Base-by-base conservation (phyloP, 345 rosid species). In the Erysimum cheiranthoides region DNA sequence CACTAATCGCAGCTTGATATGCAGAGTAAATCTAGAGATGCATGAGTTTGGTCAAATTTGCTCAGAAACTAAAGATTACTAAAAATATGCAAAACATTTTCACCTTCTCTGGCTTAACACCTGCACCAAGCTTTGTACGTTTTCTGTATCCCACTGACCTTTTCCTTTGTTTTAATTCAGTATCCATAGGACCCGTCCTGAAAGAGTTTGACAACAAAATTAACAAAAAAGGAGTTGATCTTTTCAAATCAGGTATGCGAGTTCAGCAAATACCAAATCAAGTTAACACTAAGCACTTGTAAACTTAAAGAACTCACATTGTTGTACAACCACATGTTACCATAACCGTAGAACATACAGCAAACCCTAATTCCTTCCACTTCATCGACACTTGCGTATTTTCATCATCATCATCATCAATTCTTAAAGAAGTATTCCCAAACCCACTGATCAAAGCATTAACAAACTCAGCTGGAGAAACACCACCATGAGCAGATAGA, bases 141-240 rank as follows among this genome's bases (percentile, higher is more conserved):
- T 61, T 81, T 77, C 85, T 84, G 27, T 70, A n/a, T n/a, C n/a
- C n/a, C n/a, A n/a, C n/a, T n/a, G n/a, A n/a, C 1, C 45, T 69
- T 83, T 84, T 93, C 78, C 93, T 77, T 42, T 80, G 87, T 72
- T 87, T 93, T 65, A 86, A 14, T 68, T 89, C 86, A 45, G 83
- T 77, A 53, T 85, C 75, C 93, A 87, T 87, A 53, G 97, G 93
- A 60, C 98, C 97, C 70, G 88, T 39, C 97, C 97, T 90, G 69
- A 14, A 50, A n/a, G 3, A 61, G 50, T 10, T n/a, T 7, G 30
- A 27, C 2, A 71, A 4, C 18, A 69, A n/a, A n/a, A n/a, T 1
- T 17, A 28, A n/a, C 8, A 17, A 17, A 6, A 16, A 18, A 28
- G 2, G n/a, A n/a, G 5, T 61, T 13, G 5, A 63, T 14, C n/a